Evolutionary conservation across 306 rosid species (phyloP).

Genomic region (Leucaena leucocephala): DNA sequence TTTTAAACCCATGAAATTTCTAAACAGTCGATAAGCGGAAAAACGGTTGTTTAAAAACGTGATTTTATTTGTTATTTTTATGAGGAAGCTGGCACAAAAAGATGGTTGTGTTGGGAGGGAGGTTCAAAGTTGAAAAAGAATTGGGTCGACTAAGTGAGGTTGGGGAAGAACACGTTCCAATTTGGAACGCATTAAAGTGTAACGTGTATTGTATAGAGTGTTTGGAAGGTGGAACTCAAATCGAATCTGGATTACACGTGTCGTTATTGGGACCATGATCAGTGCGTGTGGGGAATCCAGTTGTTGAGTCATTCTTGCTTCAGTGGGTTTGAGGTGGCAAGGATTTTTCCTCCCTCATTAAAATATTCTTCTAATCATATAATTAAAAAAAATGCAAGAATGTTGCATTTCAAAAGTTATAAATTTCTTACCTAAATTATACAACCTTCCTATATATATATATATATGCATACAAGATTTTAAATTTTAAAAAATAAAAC

Average conservation of each 20-base stretch:
- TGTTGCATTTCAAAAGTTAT: too few species aligned
- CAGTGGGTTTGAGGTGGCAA: not conserved
- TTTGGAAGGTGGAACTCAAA: not conserved
- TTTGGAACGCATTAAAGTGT: not conserved
- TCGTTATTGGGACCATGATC: conserved; percentile 10
- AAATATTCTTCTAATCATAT: not conserved
- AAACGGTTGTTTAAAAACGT: too few species aligned
- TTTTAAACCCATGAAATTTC: too few species aligned
- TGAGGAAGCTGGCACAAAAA: not conserved
- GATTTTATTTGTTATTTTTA: too few species aligned
- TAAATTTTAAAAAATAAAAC: too few species aligned
- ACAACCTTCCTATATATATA: too few species aligned
- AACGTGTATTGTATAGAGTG: not conserved
- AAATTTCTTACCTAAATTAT: too few species aligned
- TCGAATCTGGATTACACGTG: conserved; percentile 34
- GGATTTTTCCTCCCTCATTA: not conserved
- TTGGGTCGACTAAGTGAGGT: not conserved
- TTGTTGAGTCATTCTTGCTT: conserved; percentile 20
- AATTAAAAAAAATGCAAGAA: too few species aligned
- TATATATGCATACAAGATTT: too few species aligned
- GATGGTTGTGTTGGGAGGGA: not conserved
- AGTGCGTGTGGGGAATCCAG: not conserved
- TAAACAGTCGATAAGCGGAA: too few species aligned
- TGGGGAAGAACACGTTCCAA: not conserved
- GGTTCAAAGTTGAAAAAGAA: not conserved